Conservation (phyloP, 192 early-diverging fungal species). For the Spizellomyces sp. region DNA sequence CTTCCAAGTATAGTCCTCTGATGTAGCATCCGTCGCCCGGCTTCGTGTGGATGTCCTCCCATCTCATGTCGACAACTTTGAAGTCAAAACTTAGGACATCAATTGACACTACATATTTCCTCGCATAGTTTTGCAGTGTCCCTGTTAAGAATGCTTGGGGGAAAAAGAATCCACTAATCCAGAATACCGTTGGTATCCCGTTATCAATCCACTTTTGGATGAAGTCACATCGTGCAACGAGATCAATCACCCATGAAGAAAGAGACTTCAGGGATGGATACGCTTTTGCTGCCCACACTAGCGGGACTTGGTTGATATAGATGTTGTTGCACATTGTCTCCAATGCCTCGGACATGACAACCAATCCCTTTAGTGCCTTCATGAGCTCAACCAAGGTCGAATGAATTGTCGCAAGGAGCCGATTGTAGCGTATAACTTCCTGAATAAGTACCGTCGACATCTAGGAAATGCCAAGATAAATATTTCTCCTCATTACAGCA, state of each 20-base stretch:
- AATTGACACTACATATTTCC: conserved; percentile 62
- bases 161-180: conserved; percentile 67
- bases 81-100: conserved; percentile 61
- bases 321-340: conserved; percentile 61
- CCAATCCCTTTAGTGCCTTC: conserved; percentile 59
- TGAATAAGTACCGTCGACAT: conserved; percentile 63
- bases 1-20: conserved; percentile 60
- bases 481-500: neutral
- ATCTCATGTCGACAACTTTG: conserved; percentile 53
- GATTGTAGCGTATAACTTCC: conserved; percentile 65
- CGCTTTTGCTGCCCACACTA: conserved; percentile 54
- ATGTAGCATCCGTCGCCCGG: conserved; percentile 63
- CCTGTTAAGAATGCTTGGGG: conserved; percentile 64
- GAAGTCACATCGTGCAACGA: conserved; percentile 55
- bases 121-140: conserved; percentile 61
- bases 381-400: conserved; percentile 51
- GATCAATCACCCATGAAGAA: conserved; percentile 55
- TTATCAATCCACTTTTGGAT: conserved; percentile 62
- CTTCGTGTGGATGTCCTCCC: conserved; percentile 54
- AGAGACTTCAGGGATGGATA: conserved; percentile 62
- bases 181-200: conserved; percentile 58
- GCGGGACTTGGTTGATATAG: conserved; percentile 59
- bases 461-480: neutral
- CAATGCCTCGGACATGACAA: conserved; percentile 59
- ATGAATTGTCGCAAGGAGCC: conserved; percentile 53